phyloP scores from a whole-genome alignment of 768 basidiomycete genomes.

The Russula olivacea region DNA sequence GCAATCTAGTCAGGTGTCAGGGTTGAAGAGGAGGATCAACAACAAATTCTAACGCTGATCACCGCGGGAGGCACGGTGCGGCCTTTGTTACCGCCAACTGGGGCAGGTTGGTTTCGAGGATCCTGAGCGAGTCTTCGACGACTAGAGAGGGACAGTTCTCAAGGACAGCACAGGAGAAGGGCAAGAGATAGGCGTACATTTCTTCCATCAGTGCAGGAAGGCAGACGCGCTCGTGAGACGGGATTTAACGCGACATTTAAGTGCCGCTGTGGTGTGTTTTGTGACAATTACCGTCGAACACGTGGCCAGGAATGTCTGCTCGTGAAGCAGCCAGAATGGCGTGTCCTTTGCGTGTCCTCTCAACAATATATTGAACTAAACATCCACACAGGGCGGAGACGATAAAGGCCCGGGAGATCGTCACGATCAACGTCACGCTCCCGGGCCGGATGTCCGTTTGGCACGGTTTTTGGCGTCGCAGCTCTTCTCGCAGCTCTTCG shows the following conservation, averaged over 20 bases:
- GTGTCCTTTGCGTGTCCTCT: too few species aligned
- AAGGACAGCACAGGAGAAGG: background rate
- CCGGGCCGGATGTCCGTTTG: background rate
- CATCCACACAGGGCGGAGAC: too few species aligned
- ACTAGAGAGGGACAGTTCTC: background rate
- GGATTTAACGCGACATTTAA: background rate
- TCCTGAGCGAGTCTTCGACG: constrained; percentile 21
- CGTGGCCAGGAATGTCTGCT: background rate
- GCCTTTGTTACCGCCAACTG: constrained; percentile 1
- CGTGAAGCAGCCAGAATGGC: too few species aligned
- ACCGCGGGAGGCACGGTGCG: background rate
- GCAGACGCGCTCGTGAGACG: background rate
- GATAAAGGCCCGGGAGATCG: too few species aligned
- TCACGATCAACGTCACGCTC: background rate
- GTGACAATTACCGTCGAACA: too few species aligned
- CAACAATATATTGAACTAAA: too few species aligned
- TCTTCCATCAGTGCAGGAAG: constrained; percentile 11
- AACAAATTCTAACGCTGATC: constrained; percentile 3
- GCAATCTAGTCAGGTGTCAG: constrained; percentile 1
- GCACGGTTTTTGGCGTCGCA: background rate
- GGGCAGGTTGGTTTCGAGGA: background rate
- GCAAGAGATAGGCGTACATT: background rate
- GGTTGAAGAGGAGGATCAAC: background rate
- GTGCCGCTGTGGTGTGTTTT: background rate
- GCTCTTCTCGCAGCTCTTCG: background rate